Evolutionary conservation across 2,329 filamentous ascomycete genomes (phyloP).

Genomic region (Neofusicoccum laricinum): DNA sequence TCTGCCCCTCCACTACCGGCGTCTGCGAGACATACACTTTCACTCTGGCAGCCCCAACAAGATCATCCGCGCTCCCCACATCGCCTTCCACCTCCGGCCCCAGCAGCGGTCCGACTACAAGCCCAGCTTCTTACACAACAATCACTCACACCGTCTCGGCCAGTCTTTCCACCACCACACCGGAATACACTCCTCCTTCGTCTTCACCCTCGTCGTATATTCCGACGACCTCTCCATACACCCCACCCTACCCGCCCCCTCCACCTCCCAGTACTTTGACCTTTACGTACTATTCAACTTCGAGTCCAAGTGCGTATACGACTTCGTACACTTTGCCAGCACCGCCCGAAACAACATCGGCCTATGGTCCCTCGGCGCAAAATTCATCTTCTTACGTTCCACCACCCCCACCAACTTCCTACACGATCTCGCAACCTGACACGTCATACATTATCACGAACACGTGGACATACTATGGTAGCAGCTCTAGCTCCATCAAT

Average conservation of each 20-base stretch:
- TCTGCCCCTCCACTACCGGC: too few relatives aligned
- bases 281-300: background rate
- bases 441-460: background rate
- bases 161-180: background rate
- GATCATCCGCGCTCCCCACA: too few relatives aligned
- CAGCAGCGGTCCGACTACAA: too few relatives aligned
- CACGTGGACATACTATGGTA: too few relatives aligned
- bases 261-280: background rate
- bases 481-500: background rate
- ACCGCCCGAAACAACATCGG: background rate
- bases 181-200: too few relatives aligned
- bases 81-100: too few relatives aligned
- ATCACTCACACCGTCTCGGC: too few relatives aligned
- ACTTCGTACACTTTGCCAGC: too few relatives aligned
- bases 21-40: too few relatives aligned
- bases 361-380: background rate
- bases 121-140: too few relatives aligned
- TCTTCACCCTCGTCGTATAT: background rate
- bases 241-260: background rate
- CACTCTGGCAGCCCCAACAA: too few relatives aligned
- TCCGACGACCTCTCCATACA: background rate
- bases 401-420: background rate
- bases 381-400: background rate
- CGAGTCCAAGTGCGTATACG: too few relatives aligned
- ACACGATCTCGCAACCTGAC: background rate